Evolutionary conservation across 345 rosid species (phyloP).

Genomic region (Brassica napus): Da-Ae NC_063447.1:1601501-1602000

Average conservation of each 20-base stretch:
- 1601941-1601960: too few relatives aligned
- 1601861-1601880: background rate
- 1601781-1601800: slow-evolving; percentile 10
- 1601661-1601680: slow-evolving; percentile 4
- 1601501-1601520: slow-evolving; percentile 7
- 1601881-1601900: background rate
- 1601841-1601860: background rate
- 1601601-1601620: background rate
- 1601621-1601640: background rate
- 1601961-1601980: too few relatives aligned
- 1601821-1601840: background rate
- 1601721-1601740: slow-evolving; percentile 14
- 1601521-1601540: slow-evolving; percentile 20
- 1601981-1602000: too few relatives aligned
- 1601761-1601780: background rate
- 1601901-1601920: background rate
- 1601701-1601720: slow-evolving; percentile 1
- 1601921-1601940: too few relatives aligned
- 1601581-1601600: slow-evolving; percentile 8
- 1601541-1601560: background rate
- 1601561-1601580: background rate
- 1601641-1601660: background rate
- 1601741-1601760: background rate
- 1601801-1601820: background rate
- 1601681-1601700: background rate